A percentile compares a stretch with the other conserved stretches of the same genome.
These are phyloP conservation scores for Simmondsia chinensis DNA, from an alignment of 148 eudicot genomes.

Conservation along the genomic window DNA sequence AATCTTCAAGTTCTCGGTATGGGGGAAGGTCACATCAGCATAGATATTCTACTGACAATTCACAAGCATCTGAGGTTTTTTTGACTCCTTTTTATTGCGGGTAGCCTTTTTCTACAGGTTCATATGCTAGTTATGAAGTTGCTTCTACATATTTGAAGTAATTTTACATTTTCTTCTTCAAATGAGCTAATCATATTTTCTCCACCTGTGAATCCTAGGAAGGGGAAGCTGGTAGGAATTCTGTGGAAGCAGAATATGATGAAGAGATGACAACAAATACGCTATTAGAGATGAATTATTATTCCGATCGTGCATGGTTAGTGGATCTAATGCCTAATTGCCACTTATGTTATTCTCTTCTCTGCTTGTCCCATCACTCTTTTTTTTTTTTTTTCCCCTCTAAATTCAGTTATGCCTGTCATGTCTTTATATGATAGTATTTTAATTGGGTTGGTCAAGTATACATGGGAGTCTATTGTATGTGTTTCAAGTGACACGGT, in stretches of 20 bases:
- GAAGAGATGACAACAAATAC: conserved; percentile 72
- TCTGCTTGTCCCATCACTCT: background rate
- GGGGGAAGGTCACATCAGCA: conserved; percentile 45
- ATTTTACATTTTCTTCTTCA: background rate
- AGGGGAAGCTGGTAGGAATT: conserved; percentile 29
- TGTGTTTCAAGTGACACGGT: no score
- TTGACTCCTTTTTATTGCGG: no score
- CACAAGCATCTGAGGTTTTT: conserved; percentile 48
- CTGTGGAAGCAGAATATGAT: conserved; percentile 29
- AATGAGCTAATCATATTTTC: background rate
- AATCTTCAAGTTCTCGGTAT: conserved; percentile 57
- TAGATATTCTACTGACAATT: conserved; percentile 20
- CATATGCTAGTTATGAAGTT: background rate
- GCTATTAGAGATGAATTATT: conserved; percentile 94
- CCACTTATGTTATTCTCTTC: conserved; percentile 1
- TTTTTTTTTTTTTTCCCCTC: no score
- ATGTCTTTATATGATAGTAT: no score
- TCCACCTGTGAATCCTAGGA: conserved; percentile 39
- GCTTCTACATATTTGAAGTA: background rate
- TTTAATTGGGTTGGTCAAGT: no score
- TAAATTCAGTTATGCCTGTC: no score
- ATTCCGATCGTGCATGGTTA: conserved; percentile 92
- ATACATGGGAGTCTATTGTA: no score
- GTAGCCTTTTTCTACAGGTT: background rate
- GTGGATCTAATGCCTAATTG: no score